A percentile compares a stretch with the other conserved stretches of the same genome.
Conservation (phyloP, 805 yeast genomes). For the Komagataella ulmi region DNA sequence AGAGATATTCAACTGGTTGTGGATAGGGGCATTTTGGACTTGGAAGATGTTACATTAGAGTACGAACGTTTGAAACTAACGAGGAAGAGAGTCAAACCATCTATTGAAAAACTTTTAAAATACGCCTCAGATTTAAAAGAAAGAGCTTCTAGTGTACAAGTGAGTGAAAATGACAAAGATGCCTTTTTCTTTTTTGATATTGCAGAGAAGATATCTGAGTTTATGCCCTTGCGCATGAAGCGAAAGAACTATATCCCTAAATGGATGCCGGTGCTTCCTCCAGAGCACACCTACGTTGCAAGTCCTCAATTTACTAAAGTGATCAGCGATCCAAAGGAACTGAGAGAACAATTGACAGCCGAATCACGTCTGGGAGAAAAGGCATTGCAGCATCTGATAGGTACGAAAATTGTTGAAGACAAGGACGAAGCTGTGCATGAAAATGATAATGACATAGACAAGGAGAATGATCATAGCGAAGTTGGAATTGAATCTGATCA, state of each 20-base stretch:
- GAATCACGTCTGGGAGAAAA: conserved; percentile 75
- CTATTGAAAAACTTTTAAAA: conserved; percentile 1
- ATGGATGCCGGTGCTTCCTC: conserved; percentile 85
- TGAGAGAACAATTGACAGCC: conserved; percentile 60
- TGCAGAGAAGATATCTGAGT: conserved; percentile 30
- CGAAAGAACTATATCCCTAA: conserved; percentile 39
- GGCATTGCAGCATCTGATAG: conserved; percentile 50
- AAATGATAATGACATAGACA: conserved; percentile 14
- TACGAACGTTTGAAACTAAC: conserved; percentile 7
- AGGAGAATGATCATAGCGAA: conserved; percentile 3
- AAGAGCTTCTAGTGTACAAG: conserved; percentile 11
- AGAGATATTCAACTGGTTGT: conserved; percentile 35
- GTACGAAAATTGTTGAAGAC: neutral
- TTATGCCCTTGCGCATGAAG: conserved; percentile 38
- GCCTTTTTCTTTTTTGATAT: conserved; percentile 40
- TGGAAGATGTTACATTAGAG: conserved; percentile 26
- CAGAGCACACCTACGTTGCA: conserved; percentile 80
- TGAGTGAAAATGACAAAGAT: conserved; percentile 27
- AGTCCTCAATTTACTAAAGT: conserved; percentile 58
- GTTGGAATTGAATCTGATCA: conserved; percentile 1
- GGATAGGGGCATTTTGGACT: conserved; percentile 25
- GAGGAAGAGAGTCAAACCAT: conserved; percentile 5
- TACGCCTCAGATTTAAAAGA: conserved; percentile 4
- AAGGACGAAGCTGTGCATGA: conserved; percentile 5
- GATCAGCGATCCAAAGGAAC: conserved; percentile 53